Percentiles rank a stretch among this genome's conserved stretches.
Evolutionary conservation across 768 basidiomycete genomes (phyloP).

Genomic region (Termitomyces bulborhizus): DNA sequence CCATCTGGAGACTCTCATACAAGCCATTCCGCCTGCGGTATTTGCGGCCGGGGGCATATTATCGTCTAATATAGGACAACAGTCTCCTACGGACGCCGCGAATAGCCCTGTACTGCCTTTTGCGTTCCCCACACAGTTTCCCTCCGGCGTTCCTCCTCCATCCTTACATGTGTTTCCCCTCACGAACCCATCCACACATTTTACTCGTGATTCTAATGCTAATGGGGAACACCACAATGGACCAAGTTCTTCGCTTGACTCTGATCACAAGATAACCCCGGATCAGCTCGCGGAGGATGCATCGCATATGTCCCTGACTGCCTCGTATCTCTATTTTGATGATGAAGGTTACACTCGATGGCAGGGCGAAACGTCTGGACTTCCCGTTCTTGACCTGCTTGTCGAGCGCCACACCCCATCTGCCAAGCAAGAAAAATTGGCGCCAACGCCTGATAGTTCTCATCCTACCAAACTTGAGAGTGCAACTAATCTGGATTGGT

Average conservation of each 20-base stretch:
- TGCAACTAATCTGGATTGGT: slow-evolving; percentile 54
- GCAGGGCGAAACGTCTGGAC: slow-evolving; percentile 91
- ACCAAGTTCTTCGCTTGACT: slow-evolving; percentile 34
- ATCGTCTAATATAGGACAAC: slow-evolving; percentile 26
- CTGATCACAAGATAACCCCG: slow-evolving; percentile 23
- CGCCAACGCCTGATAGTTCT: slow-evolving; percentile 19
- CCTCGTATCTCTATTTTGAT: slow-evolving; percentile 82
- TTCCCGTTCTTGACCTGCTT: slow-evolving; percentile 81
- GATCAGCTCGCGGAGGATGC: slow-evolving; percentile 54
- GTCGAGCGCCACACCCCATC: slow-evolving; percentile 59
- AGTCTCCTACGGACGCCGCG: slow-evolving; percentile 17
- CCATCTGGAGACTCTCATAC: slow-evolving; percentile 78
- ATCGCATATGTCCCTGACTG: slow-evolving; percentile 59
- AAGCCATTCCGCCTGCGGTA: slow-evolving; percentile 77
- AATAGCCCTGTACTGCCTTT: slow-evolving; percentile 22
- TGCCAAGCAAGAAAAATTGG: slow-evolving; percentile 18
- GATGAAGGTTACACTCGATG: slow-evolving; percentile 84
- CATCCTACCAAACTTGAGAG: slow-evolving; percentile 25
- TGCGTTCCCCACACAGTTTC: slow-evolving; percentile 23
- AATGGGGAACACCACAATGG: slow-evolving; percentile 38
- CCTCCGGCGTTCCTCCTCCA: slow-evolving; percentile 68
- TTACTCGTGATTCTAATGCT: slow-evolving; percentile 37
- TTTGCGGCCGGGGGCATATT: slow-evolving; percentile 54
- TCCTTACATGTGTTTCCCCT: slow-evolving; percentile 74
- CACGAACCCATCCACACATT: slow-evolving; percentile 77